Base-by-base conservation (phyloP, 768 basidiomycete species). In the Rhodosporidiobolus sp. region DNA sequence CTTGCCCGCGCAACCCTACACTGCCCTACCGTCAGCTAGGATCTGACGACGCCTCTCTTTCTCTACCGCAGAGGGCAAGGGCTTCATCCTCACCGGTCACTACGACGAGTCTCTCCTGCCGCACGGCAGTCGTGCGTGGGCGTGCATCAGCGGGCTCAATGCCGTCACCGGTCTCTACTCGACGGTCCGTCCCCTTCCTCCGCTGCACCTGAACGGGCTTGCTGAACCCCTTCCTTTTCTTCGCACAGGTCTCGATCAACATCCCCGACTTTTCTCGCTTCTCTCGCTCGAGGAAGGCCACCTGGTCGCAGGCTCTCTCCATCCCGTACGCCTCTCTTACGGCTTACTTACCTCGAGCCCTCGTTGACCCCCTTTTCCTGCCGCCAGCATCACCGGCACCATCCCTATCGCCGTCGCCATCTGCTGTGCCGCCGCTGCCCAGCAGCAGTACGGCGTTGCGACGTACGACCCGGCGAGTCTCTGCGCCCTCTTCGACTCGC, bases 191-290 rank as follows among this genome's bases (percentile, higher is more conserved):
- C 45, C 24, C 61, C 46, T 20, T 3, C 28, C 28, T 43, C 38
- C 38, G 7, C 38, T 43, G 38, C 38, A 7, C 14, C 38, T 43
- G 38, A 43, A 14, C 38, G 38, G 8, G 38, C 14, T 43, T 43
- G 14, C 38, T 14, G 38, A 7, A 14, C 38, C 38, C 14, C 38
- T n/a, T n/a, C n/a, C n/a, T n/a, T n/a, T n/a, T n/a, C n/a, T n/a
- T n/a, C n/a, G 8, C 7, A 45, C 57, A 24, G 22, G 10, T 20
- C 32, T 55, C 63, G 30, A 61, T 79, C 46, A 80, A 79, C 64
- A 78, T 80, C 45, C 78, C 78, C 46, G 79, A 78, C 56, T 80
- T 80, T 56, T 67, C 71, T 1, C 73, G 80, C 53, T 80, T 79
- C 75, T 73, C 75, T 58, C 73, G 76, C 34, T 69, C 62, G 0